A percentile compares a stretch with the other conserved stretches of the same genome.
These are phyloP conservation scores for Mucor irregularis DNA, from an alignment of 371 early-diverging fungal species.

Conservation along the genomic window DNA sequence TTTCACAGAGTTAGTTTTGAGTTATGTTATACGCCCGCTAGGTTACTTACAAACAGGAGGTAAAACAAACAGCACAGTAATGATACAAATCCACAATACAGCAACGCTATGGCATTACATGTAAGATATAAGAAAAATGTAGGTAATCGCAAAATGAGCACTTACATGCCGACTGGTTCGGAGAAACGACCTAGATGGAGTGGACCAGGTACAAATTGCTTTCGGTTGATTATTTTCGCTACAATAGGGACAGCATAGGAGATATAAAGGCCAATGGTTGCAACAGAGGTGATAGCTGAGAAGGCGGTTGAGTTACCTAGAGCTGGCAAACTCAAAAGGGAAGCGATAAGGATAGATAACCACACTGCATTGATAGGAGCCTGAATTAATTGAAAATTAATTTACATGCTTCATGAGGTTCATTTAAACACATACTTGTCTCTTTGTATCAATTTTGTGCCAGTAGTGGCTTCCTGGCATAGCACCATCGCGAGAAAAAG, in stretches of 20 bases:
- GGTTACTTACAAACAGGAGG: conserved; percentile 36
- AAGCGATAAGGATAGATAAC: conserved; percentile 48
- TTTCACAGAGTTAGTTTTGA: neutral
- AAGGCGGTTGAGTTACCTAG: conserved; percentile 46
- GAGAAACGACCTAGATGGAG: conserved; percentile 47
- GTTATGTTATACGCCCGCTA: neutral
- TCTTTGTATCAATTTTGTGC: conserved; percentile 32
- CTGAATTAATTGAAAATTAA: conserved; percentile 20
- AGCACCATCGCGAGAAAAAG: conserved; percentile 73
- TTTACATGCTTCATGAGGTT: neutral
- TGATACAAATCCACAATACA: conserved; percentile 50
- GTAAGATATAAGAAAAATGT: neutral
- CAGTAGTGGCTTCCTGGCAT: conserved; percentile 57
- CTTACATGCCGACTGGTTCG: conserved; percentile 35
- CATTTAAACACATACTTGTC: conserved; percentile 51
- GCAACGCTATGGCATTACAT: conserved; percentile 23
- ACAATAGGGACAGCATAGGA: conserved; percentile 55
- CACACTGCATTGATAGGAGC: conserved; percentile 60
- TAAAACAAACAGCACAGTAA: conserved; percentile 58
- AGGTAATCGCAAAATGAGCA: too few species aligned
- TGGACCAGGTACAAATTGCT: conserved; percentile 36
- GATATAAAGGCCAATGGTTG: conserved; percentile 67
- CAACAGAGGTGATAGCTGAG: conserved; percentile 65
- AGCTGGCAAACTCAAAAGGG: conserved; percentile 45
- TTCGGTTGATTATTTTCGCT: conserved; percentile 21